Base-by-base conservation (phyloP, 2,329 filamentous ascomycete genomes). In the Epichloe aotearoae region DNA sequence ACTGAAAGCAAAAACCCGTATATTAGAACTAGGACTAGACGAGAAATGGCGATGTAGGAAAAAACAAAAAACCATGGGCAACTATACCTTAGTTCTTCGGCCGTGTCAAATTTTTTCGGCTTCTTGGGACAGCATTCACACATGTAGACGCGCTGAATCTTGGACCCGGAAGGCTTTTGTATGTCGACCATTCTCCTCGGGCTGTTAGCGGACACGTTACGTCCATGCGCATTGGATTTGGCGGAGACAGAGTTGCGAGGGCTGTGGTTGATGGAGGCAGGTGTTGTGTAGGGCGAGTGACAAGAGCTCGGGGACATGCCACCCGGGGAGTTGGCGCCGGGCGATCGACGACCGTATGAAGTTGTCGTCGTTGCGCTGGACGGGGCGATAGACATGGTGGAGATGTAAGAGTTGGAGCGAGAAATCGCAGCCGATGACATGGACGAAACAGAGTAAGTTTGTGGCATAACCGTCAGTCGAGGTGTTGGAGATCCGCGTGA, bases 81-180 rank as follows among this genome's bases (percentile, higher is more conserved):
- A 42, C 10, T 82, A 69, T 80, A 95, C 90, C 82, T 82, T 51
- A 97, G 73, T 57, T 95, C 88, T 56, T 91, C 85, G 55, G 81
- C 75, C 4, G 81, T 87, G 58, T 94, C 88, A 61, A 96, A 96
- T 62, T 94, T 95, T 94, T 94, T 95, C 1, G 90, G 90, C 69
- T 96, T 96, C 69, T 96, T 96, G 0, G 89, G 90, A 68, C 90
- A 97, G 66, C 91, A 97, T 61, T 95, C 88, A 69, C 90, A 97
- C 69, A 95, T 79, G 56, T 70, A 73, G 43, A 75, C 74, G 1
- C 69, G 73, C 52, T 76, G 74, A 26, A 79, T 65, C 59, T 77
- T 77, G n/a, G 72, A 64, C 3, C 64, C 66, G 11, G 62, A 59
- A 14, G 67, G 63, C 60, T 76, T 76, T 43, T 72, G 65, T n/a